Conservation (phyloP, 1,284 basidiomycete genomes). For the Vanrija pseudolonga region DNA sequence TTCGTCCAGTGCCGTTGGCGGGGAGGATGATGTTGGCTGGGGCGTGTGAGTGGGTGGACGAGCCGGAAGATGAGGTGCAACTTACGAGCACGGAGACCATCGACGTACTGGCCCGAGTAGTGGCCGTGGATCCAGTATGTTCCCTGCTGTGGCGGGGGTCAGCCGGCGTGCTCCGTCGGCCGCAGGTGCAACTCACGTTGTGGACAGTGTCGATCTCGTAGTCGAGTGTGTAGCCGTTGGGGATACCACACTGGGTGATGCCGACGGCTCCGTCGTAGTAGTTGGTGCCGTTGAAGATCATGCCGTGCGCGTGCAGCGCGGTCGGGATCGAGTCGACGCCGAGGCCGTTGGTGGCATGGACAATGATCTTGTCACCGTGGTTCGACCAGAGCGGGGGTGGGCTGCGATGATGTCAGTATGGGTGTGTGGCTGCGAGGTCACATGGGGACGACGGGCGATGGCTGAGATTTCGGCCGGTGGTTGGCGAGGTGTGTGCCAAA, state of each 20-base stretch:
- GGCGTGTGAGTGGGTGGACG: background rate
- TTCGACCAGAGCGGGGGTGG: constrained; percentile 74
- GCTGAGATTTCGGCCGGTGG: background rate
- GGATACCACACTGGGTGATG: constrained; percentile 85
- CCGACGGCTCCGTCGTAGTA: constrained; percentile 85
- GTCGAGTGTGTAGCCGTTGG: constrained; percentile 66
- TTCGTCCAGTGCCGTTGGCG: constrained; percentile 50
- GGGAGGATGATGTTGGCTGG: constrained; percentile 67
- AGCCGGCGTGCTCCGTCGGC: background rate
- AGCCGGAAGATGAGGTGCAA: background rate
- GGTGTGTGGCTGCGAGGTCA: no score
- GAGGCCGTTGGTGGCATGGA: constrained; percentile 72
- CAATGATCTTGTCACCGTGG: constrained; percentile 59
- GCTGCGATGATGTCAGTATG: constrained; percentile 50
- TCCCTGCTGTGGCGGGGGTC: constrained; percentile 51
- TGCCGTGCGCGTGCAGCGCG: constrained; percentile 74
- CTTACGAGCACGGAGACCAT: constrained; percentile 45
- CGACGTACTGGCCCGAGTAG: constrained; percentile 74
- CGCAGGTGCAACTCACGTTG: background rate
- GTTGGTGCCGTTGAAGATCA: constrained; percentile 80
- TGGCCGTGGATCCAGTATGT: constrained; percentile 81
- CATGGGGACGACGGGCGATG: background rate
- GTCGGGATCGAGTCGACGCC: constrained; percentile 57
- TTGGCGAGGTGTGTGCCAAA: background rate
- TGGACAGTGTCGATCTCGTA: constrained; percentile 69